These are phyloP conservation scores for Rhodotorula sp. DNA, from an alignment of 1,284 basidiomycete species.

Conservation along the genomic window DNA sequence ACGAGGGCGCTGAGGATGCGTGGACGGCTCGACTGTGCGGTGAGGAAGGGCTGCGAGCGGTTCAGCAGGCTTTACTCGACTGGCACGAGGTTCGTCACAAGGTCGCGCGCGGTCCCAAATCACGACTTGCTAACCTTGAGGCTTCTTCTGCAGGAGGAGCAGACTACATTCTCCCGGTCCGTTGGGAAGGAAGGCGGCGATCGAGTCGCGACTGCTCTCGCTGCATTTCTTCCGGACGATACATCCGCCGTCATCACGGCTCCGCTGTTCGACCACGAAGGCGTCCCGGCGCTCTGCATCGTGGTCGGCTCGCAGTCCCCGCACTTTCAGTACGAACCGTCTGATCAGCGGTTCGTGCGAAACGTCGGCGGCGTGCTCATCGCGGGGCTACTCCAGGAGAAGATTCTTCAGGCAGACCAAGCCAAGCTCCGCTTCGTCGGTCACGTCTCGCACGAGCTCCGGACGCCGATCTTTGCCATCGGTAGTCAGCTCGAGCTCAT, in stretches of 20 bases:
- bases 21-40: background rate
- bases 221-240: background rate
- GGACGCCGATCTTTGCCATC: slow-evolving; percentile 46
- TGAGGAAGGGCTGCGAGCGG: background rate
- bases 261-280: slow-evolving; percentile 30
- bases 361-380: slow-evolving; percentile 9
- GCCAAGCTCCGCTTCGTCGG: slow-evolving; percentile 44
- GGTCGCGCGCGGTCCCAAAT: no score
- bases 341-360: slow-evolving; percentile 13
- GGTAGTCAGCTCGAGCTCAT: slow-evolving; percentile 43
- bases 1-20: background rate
- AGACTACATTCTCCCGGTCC: background rate
- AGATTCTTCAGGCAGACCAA: slow-evolving; percentile 36
- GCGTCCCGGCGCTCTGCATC: slow-evolving; percentile 19
- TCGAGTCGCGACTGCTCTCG: background rate
- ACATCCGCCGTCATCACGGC: slow-evolving; percentile 9
- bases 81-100: background rate
- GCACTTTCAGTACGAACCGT: slow-evolving; percentile 13
- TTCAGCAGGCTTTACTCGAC: background rate
- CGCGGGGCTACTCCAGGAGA: slow-evolving; percentile 31
- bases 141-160: background rate
- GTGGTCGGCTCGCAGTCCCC: slow-evolving; percentile 9
- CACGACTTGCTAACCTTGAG: no score
- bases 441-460: slow-evolving; percentile 43
- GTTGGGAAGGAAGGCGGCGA: background rate